These are phyloP conservation scores for Ciborinia camelliae DNA, from an alignment of 2,329 filamentous ascomycete genomes.

Conservation along the genomic window DNA sequence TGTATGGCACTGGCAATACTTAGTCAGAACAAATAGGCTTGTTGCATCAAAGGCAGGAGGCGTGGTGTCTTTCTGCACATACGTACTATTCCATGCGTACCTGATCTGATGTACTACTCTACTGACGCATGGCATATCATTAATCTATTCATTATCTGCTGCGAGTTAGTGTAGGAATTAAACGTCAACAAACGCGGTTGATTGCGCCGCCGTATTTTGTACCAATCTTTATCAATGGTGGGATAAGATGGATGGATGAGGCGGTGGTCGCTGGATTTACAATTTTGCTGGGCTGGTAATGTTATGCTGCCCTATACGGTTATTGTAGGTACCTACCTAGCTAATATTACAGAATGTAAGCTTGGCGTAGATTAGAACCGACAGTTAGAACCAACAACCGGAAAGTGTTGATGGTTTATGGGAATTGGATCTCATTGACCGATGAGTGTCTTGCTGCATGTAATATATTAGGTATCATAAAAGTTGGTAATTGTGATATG, in stretches of 20 bases:
- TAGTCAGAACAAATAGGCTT: neutral
- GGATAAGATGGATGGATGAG: slow-evolving; percentile 7
- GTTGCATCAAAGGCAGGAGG: neutral
- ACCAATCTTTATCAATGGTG: slow-evolving; percentile 10
- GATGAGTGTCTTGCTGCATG: neutral
- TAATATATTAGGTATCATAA: neutral
- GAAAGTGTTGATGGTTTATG: neutral
- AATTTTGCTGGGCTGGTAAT: slow-evolving; percentile 4
- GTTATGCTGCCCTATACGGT: neutral
- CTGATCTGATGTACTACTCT: neutral
- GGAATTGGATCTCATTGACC: neutral
- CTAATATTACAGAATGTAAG: slow-evolving; percentile 9
- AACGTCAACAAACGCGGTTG: slow-evolving; percentile 15
- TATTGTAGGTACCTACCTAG: slow-evolving; percentile 11
- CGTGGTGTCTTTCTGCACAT: neutral
- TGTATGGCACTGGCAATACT: neutral
- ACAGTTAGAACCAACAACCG: neutral
- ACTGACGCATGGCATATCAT: neutral
- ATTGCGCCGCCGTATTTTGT: slow-evolving; percentile 13
- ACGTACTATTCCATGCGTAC: neutral
- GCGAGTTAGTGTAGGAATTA: neutral
- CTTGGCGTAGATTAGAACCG: neutral
- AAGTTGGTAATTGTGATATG: neutral
- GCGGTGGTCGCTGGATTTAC: neutral
- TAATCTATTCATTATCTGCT: neutral